These are phyloP conservation scores for Trichoderma sp. DNA, from an alignment of 2,329 filamentous ascomycete species.

Conservation along the genomic window DNA sequence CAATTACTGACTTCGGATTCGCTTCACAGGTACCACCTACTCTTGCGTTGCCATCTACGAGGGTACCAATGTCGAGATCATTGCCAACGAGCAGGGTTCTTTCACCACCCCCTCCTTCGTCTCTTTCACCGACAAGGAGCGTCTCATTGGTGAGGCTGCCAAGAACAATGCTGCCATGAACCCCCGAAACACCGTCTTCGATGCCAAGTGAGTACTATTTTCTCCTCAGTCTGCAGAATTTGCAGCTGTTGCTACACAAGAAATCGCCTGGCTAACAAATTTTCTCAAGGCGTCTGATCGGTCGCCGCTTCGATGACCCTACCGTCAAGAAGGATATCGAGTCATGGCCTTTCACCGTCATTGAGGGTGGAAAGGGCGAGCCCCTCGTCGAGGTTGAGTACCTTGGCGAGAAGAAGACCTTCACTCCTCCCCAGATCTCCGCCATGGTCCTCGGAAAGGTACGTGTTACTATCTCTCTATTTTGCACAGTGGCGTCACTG, in stretches of 20 bases:
- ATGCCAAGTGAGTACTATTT: conserved; percentile 79
- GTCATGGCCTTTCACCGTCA: conserved; percentile 99
- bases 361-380: conserved; percentile 78
- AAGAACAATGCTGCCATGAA: conserved; percentile 99
- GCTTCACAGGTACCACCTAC: conserved; percentile 88
- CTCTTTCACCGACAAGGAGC: conserved; percentile 98
- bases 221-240: background rate
- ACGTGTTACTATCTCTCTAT: conserved; percentile 33
- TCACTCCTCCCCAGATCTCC: conserved; percentile 98
- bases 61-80: conserved; percentile 99
- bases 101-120: conserved; percentile 99
- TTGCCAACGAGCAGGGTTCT: conserved; percentile 99
- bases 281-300: conserved; percentile 82
- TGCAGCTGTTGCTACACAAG: background rate
- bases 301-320: conserved; percentile 90
- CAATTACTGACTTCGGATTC: conserved; percentile 20
- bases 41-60: conserved; percentile 99
- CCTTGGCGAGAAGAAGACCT: conserved; percentile 90
- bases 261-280: conserved; percentile 29
- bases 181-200: conserved; percentile 96
- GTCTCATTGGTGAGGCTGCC: conserved; percentile 97
- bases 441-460: conserved; percentile 99
- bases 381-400: conserved; percentile 96
- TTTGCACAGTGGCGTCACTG: background rate
- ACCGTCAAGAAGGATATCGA: conserved; percentile 99